These are phyloP conservation scores for Penicillium verrucosum DNA, from an alignment of 2,329 filamentous ascomycete genomes.

Conservation along the genomic window DNA sequence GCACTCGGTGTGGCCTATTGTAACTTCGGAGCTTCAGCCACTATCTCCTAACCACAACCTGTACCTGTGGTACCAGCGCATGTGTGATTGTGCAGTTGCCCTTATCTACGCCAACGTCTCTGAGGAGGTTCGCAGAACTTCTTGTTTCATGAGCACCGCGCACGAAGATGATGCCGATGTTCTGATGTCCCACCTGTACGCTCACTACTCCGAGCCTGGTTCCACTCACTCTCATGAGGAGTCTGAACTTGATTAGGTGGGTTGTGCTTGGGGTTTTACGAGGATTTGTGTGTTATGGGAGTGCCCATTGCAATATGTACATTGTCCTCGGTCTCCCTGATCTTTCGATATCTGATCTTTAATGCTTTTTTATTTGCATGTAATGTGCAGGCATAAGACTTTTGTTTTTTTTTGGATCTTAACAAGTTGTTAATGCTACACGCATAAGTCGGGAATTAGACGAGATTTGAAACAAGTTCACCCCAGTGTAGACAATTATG, in stretches of 20 bases:
- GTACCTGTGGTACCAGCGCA: conserved; percentile 8
- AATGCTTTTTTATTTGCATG: background rate
- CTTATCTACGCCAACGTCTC: conserved; percentile 8
- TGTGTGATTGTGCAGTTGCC: background rate
- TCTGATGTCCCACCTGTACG: conserved; percentile 1
- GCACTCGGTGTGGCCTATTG: conserved; percentile 8
- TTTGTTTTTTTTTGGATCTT: background rate
- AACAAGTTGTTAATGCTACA: background rate
- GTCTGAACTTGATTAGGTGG: background rate
- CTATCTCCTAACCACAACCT: background rate
- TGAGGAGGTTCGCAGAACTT: background rate
- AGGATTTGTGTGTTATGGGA: background rate
- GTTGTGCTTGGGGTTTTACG: background rate
- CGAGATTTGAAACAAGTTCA: background rate
- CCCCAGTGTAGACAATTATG: background rate
- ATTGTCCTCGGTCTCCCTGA: background rate
- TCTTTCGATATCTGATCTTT: background rate
- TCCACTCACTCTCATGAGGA: background rate
- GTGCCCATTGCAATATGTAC: background rate
- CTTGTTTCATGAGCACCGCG: background rate
- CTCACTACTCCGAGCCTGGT: background rate
- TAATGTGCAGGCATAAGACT: background rate
- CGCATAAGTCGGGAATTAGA: background rate
- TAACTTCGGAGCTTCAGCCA: background rate
- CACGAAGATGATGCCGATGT: background rate